These are phyloP conservation scores for Laguncularia racemosa DNA, from an alignment of 345 rosid species.

Conservation along the genomic window DNA sequence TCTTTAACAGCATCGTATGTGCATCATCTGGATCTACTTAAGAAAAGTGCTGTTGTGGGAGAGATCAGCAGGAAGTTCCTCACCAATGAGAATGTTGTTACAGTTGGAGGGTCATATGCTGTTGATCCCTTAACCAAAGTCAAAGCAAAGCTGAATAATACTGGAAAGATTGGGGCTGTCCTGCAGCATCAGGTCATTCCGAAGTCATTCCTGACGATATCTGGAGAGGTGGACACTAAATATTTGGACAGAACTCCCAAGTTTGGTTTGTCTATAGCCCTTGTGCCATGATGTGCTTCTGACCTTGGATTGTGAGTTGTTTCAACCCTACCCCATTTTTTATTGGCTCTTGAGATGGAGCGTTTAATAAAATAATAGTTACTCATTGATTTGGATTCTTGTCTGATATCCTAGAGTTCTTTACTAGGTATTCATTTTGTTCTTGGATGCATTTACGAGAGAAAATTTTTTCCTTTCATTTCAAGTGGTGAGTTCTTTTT, in stretches of 20 bases:
- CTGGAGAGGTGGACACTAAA: slow-evolving; percentile 83
- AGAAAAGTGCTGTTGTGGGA: slow-evolving; percentile 63
- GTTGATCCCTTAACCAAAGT: slow-evolving; percentile 62
- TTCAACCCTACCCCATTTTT: slow-evolving; percentile 9
- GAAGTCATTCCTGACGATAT: slow-evolving; percentile 62
- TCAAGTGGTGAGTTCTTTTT: too few species aligned
- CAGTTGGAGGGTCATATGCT: slow-evolving; percentile 72
- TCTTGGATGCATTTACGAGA: too few species aligned
- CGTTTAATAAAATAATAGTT: slow-evolving; percentile 9
- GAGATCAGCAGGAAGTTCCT: slow-evolving; percentile 79
- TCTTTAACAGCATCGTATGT: slow-evolving; percentile 65
- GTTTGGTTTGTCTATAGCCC: slow-evolving; percentile 76
- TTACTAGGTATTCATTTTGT: too few species aligned
- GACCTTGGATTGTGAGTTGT: slow-evolving; percentile 11
- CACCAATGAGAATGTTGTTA: slow-evolving; percentile 76
- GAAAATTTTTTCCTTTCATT: too few species aligned
- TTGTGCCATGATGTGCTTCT: slow-evolving; percentile 44
- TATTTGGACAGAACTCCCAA: slow-evolving; percentile 71
- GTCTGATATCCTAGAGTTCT: too few species aligned
- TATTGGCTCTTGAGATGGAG: slow-evolving; percentile 17
- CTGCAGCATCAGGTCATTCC: slow-evolving; percentile 85
- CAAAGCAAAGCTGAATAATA: slow-evolving; percentile 82
- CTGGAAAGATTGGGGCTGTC: slow-evolving; percentile 74
- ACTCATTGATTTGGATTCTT: too few species aligned
- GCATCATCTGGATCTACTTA: slow-evolving; percentile 55